Evolutionary conservation across 306 rosid genomes (phyloP), one percentile per base, ranked within the genome.

Genomic region (Quercus aquifolioides): DNA sequence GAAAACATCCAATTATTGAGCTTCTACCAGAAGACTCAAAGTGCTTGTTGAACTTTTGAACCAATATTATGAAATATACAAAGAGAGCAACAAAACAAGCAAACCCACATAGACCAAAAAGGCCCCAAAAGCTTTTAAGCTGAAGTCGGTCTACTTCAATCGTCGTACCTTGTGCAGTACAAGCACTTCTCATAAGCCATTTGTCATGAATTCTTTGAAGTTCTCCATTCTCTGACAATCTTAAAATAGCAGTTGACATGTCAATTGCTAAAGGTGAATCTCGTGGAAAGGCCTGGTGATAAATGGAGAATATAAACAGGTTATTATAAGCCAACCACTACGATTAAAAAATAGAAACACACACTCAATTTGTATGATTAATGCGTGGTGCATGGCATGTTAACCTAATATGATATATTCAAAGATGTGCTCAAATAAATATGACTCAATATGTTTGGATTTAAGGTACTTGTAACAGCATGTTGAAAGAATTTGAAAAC

Each of bases 131-230:
- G 88, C 99, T 95, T 64, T 69, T 79, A 1, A 91, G 96, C 31
- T 77, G 56, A 38, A 95, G 98, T n/a, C 91, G 89, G 83, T 95
- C 92, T 74, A 89, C 90, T 80, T 87, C 91, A 13, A 86, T 68
- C 81, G 85, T 88, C 41, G 96, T 55, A 4, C 85, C 85, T 59
- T 86, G 94, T 65, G 96, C 83, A 62, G 89, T 76, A 80, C 99
- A 95, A 12, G 96, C 90, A 13, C 87, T 88, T 58, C 88, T 84
- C 78, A 73, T 63, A 18, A 95, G 93, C 99, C 98, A 95, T 67
- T 95, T 95, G 90, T 95, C 97, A 77, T 90, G 97, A 76, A 95
- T 93, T 86, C 94, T 88, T 78, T 93, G 93, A 13, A 95, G 83
- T 58, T 91, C 99, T 46, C 99, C 99, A 60, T 77, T 88, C 56